phyloP scores from a whole-genome alignment of 2,329 filamentous ascomycete genomes.

The Aspergillus sp. region DNA sequence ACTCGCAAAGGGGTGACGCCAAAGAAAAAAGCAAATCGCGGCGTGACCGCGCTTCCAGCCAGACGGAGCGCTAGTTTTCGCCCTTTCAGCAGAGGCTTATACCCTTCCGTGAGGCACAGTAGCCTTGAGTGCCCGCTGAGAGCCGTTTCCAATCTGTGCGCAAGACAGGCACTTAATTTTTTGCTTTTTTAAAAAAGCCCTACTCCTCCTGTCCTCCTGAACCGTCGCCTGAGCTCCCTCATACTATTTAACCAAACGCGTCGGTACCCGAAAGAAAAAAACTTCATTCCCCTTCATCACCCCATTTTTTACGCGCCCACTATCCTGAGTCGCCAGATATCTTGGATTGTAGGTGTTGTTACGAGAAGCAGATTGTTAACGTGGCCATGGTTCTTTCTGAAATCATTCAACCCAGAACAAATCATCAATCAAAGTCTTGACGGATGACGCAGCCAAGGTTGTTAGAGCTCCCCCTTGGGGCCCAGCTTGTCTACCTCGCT shows the following conservation, averaged over 20 bases:
- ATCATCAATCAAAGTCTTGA: constrained; percentile 22
- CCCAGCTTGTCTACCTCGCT: constrained; percentile 53
- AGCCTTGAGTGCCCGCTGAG: constrained; percentile 19
- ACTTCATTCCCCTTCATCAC: background rate
- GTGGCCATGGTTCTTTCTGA: constrained; percentile 25
- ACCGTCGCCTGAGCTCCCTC: constrained; percentile 14
- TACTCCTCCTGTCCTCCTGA: constrained; percentile 7
- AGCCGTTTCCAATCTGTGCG: constrained; percentile 20
- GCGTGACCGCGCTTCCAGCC: constrained; percentile 15
- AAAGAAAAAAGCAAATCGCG: constrained; percentile 16
- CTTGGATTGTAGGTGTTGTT: constrained; percentile 15
- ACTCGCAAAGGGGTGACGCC: constrained; percentile 2
- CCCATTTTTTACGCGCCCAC: constrained; percentile 1
- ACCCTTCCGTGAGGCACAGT: constrained; percentile 9
- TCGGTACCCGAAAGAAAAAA: background rate
- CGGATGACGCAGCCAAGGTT: constrained; percentile 39
- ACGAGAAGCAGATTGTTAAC: constrained; percentile 11
- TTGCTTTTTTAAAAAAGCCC: constrained; percentile 11
- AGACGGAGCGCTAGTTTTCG: constrained; percentile 12
- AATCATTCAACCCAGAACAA: constrained; percentile 16
- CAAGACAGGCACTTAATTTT: constrained; percentile 14
- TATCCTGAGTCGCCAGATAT: constrained; percentile 1
- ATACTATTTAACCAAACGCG: constrained; percentile 19
- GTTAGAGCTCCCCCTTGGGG: constrained; percentile 41
- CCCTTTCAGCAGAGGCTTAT: constrained; percentile 16